Percentiles rank a stretch among this genome's conserved stretches.
Conservation (phyloP, 2,329 filamentous ascomycete genomes). For the Penicillium sclerotiorum region DNA sequence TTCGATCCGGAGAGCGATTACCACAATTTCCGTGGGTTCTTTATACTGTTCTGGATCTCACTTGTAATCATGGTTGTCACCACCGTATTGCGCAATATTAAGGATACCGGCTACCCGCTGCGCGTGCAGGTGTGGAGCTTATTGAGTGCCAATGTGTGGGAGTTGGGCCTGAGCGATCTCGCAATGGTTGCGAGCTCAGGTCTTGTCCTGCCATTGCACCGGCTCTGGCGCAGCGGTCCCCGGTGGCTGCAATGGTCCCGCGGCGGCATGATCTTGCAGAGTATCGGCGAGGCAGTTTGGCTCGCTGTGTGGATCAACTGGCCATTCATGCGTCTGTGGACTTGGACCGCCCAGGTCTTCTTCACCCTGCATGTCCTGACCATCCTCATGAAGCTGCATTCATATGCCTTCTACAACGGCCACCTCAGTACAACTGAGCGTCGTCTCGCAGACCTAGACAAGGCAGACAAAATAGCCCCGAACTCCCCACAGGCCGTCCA, state of each 20-base stretch:
- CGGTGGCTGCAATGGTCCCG: constrained; percentile 69
- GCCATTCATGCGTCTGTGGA: constrained; percentile 85
- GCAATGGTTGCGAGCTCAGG: constrained; percentile 80
- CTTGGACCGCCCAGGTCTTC: constrained; percentile 97
- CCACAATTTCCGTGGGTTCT: constrained; percentile 94
- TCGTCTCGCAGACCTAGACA: constrained; percentile 79
- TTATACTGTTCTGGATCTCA: constrained; percentile 96
- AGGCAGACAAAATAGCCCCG: constrained; percentile 65
- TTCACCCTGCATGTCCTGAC: constrained; percentile 87
- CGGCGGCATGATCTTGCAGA: constrained; percentile 81
- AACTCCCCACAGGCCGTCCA: constrained; percentile 65
- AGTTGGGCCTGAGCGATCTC: constrained; percentile 79
- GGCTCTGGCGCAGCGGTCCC: constrained; percentile 61
- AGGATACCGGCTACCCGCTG: constrained; percentile 87
- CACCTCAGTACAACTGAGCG: constrained; percentile 87
- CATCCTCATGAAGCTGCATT: constrained; percentile 98
- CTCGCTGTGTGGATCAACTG: constrained; percentile 78
- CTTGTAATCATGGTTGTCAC: constrained; percentile 96
- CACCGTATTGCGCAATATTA: constrained; percentile 87
- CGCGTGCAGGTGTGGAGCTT: constrained; percentile 84
- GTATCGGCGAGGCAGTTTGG: constrained; percentile 78
- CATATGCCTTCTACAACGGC: constrained; percentile 97
- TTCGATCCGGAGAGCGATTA: constrained; percentile 93
- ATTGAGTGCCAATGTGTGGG: constrained; percentile 86
- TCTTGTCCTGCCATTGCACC: constrained; percentile 73